These are phyloP conservation scores for Suillus paluster DNA, from an alignment of 768 basidiomycete species.

Conservation along the genomic window DNA sequence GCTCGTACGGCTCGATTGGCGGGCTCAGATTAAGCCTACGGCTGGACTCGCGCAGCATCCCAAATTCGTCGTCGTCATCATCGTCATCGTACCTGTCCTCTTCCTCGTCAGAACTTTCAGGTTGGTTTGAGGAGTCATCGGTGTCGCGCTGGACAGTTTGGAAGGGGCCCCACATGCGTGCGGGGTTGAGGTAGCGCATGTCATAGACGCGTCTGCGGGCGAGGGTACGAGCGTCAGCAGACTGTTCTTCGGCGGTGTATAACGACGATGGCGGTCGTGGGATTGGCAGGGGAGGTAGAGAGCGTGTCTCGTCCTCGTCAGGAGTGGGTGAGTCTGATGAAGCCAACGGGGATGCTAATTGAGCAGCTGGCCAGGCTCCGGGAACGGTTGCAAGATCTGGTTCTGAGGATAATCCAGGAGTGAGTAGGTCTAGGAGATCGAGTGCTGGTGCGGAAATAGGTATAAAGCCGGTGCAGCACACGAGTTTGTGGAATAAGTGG, in stretches of 20 bases:
- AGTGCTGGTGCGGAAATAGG: conserved; percentile 22
- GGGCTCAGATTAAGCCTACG: conserved; percentile 23
- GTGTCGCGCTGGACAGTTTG: conserved; percentile 18
- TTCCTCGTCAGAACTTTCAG: conserved; percentile 15
- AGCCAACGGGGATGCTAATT: background rate
- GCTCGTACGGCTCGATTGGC: conserved; percentile 30
- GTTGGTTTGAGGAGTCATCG: background rate
- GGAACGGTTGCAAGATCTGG: background rate
- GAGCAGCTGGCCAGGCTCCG: background rate
- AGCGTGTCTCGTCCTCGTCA: background rate
- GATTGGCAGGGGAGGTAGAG: background rate
- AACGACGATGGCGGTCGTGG: background rate
- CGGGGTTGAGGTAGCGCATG: conserved; percentile 32
- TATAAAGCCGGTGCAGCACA: conserved; percentile 50
- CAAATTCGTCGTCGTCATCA: conserved; percentile 18
- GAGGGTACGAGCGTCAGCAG: conserved; percentile 29
- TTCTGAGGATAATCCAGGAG: background rate
- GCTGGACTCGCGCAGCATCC: conserved; percentile 6
- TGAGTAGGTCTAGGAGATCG: background rate
- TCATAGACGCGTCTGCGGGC: conserved; percentile 35
- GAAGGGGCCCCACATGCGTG: conserved; percentile 35
- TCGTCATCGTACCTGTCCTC: conserved; percentile 22
- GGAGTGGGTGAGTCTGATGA: background rate
- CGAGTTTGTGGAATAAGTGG: conserved; percentile 45
- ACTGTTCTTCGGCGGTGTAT: conserved; percentile 16